Evolutionary conservation across 148 eudicot species (phyloP).

Genomic region (Polygonum aviculare): DNA sequence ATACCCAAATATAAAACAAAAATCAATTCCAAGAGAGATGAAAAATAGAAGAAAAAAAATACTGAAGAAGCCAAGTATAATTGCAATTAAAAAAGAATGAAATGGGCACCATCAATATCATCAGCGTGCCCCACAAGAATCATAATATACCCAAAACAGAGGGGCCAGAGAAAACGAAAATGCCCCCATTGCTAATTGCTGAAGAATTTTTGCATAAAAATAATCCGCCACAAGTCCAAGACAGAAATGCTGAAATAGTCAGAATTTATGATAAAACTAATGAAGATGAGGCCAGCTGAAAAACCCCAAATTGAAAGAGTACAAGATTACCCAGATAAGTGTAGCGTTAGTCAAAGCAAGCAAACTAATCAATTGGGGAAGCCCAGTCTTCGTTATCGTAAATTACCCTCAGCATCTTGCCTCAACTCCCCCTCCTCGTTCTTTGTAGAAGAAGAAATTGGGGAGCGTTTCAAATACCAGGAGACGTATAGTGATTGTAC

Average conservation of each 20-base stretch:
- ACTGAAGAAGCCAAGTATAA: neutral
- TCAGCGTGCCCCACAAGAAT: conserved; percentile 8
- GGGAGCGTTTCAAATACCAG: neutral
- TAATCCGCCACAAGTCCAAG: neutral
- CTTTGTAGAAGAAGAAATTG: neutral
- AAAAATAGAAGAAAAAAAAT: neutral
- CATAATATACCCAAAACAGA: conserved; percentile 1
- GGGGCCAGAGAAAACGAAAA: conserved; percentile 6
- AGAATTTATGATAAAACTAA: neutral
- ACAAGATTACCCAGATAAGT: conserved; percentile 2
- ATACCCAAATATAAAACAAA: conserved; percentile 4
- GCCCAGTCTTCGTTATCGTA: neutral
- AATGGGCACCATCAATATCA: neutral
- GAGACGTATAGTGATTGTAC: neutral
- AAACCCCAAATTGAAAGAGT: neutral
- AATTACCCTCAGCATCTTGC: neutral
- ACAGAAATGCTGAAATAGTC: neutral
- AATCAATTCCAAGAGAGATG: neutral
- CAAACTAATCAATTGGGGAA: neutral
- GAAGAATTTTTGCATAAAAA: neutral
- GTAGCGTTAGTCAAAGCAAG: neutral
- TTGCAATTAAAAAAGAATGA: neutral
- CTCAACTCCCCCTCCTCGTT: neutral
- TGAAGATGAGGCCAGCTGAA: conserved; percentile 2
- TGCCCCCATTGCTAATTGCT: neutral